Percentiles rank a stretch among this genome's conserved stretches.
Evolutionary conservation across 768 basidiomycete genomes (phyloP).

Genomic region (Serendipita sp.): DNA sequence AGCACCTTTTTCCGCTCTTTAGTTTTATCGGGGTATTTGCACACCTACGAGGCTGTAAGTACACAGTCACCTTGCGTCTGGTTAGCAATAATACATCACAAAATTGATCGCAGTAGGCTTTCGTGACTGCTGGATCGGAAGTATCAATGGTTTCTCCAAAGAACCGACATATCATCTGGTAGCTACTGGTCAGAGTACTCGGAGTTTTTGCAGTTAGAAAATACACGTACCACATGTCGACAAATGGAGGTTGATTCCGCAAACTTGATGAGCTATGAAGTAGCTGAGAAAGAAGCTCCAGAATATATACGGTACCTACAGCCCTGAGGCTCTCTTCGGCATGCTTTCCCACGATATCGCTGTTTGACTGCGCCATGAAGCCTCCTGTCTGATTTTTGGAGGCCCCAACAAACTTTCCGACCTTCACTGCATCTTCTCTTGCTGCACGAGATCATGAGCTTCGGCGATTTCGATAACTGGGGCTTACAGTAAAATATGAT

Average conservation of each 20-base stretch:
- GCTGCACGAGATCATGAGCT: constrained; percentile 27
- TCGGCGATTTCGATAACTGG: too few relatives aligned
- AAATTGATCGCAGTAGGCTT: constrained; percentile 53
- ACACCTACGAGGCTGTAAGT: constrained; percentile 33
- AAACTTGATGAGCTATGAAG: constrained; percentile 30
- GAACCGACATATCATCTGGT: constrained; percentile 58
- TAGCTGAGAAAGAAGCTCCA: neutral
- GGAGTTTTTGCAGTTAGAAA: neutral
- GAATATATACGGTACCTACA: constrained; percentile 18
- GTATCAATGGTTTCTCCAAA: constrained; percentile 57
- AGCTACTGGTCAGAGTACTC: neutral
- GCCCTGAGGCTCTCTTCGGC: constrained; percentile 46
- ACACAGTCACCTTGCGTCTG: constrained; percentile 3
- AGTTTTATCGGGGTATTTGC: constrained; percentile 62
- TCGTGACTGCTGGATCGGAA: constrained; percentile 28
- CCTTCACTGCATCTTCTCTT: constrained; percentile 52
- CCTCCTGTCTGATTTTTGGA: constrained; percentile 23
- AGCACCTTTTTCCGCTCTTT: constrained; percentile 34
- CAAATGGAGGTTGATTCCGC: constrained; percentile 47
- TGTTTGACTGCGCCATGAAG: too few relatives aligned
- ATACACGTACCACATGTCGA: constrained; percentile 48
- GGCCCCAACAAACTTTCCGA: constrained; percentile 35
- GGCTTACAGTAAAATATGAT: constrained; percentile 70
- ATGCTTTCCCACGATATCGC: constrained; percentile 17
- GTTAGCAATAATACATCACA: constrained; percentile 45